These are phyloP conservation scores for Marasmius fiardii DNA, from an alignment of 1,284 basidiomycete species.

Conservation along the genomic window DNA sequence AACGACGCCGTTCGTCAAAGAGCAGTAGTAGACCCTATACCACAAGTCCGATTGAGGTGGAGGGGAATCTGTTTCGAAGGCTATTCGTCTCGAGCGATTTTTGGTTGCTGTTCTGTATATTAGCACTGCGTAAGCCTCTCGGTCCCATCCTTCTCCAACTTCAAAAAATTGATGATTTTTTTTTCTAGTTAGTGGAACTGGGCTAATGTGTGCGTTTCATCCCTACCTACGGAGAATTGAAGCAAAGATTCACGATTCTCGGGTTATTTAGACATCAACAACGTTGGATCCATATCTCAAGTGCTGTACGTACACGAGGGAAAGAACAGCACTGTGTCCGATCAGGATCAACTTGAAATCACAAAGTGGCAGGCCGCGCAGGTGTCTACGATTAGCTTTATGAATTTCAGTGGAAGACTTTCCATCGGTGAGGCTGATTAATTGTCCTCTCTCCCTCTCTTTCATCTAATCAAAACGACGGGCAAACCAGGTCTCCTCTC, in stretches of 20 bases:
- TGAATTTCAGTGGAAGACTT: constrained; percentile 82
- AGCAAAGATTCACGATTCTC: not conserved
- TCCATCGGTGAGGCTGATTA: constrained; percentile 52
- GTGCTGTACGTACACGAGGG: constrained; percentile 75
- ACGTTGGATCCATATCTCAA: constrained; percentile 88
- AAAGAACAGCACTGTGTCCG: constrained; percentile 19
- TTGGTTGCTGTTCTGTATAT: constrained; percentile 68
- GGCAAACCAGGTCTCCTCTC: constrained; percentile 54
- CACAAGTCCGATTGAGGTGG: constrained; percentile 16
- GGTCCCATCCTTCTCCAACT: not conserved
- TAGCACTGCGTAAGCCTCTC: constrained; percentile 59
- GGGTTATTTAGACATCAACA: constrained; percentile 89
- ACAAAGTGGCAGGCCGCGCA: constrained; percentile 81
- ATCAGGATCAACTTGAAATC: constrained; percentile 65
- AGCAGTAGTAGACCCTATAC: constrained; percentile 3
- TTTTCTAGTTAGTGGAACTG: constrained; percentile 85
- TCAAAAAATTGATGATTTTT: not conserved
- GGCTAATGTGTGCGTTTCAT: constrained; percentile 73
- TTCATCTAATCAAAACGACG: not conserved
- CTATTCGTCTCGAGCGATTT: constrained; percentile 55
- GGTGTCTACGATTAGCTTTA: constrained; percentile 82
- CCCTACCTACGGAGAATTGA: not conserved
- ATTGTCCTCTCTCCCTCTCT: not conserved
- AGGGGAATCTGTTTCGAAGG: constrained; percentile 34
- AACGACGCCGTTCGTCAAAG: no score